Base-by-base conservation (phyloP, 2,329 filamentous ascomycete genomes). In the Diaporthe velutina region DNA sequence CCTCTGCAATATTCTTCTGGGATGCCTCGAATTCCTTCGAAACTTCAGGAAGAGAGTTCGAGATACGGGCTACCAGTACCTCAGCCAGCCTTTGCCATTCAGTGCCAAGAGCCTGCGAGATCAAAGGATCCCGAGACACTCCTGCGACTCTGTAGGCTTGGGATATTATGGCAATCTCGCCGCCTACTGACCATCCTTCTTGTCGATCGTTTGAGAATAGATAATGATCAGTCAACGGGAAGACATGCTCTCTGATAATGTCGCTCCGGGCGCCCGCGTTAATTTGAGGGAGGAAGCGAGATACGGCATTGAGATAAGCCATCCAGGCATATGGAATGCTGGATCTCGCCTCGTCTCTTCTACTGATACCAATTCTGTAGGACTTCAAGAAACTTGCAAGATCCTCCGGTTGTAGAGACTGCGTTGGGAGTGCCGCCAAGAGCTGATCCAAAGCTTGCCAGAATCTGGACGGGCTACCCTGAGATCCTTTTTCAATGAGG, bases 401-500 rank as follows among this genome's bases (percentile, higher is more conserved):
- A 33, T 90, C 89, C 3, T 92, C 87, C 4, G 81, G 71, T 1
- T 81, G 79, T 7, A 85, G 79, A 1, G 84, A 79, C 19, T 89
- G 84, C 3, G 82, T 78, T 66, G 93, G 86, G 1, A 96, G 81
- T 1, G 92, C 82, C 30, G 89, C 85, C 8, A 98, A 81, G 0
- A 98, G 83, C 40, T 87, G 85, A 52, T 89, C 86, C 42, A 98
- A 82, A 22, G 89, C 90, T 35, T 87, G 83, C 97, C 97, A 99
- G 80, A 93, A 98, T 13, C 88, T 89, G 4, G 88, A 84, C 0
- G 91, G 86, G 4, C 93, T 93, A n/a, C 92, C 90, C 80, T 98
- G 94, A 0, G 96, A 98, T 3, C 97, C 96, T 79, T 92, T 94
- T 76, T 94, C 92, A 9, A 98, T 86, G 78, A 97, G 97, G 12